phyloP scores from a whole-genome alignment of 2,329 filamentous ascomycete genomes.

The Trichoderma simmonsii region DNA sequence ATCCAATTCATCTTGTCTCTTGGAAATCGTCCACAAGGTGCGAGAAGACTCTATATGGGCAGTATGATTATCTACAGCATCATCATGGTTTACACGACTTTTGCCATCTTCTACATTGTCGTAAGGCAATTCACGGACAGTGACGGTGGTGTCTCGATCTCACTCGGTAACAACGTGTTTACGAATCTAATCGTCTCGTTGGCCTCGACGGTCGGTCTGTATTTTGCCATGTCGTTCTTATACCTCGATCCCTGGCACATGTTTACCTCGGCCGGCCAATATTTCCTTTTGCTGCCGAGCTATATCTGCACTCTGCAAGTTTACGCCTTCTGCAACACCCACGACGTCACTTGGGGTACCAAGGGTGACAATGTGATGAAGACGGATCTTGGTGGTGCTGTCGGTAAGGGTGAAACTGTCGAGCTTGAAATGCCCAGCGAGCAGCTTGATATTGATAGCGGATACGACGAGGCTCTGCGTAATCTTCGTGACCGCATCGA shows the following conservation, averaged over 20 bases:
- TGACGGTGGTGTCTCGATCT: conserved; percentile 42
- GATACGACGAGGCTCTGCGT: conserved; percentile 93
- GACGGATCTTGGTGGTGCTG: conserved; percentile 86
- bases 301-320: conserved; percentile 98
- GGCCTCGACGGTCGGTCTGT: conserved; percentile 85
- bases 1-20: conserved; percentile 96
- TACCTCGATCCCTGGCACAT: conserved; percentile 99
- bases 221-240: conserved; percentile 93
- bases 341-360: conserved; percentile 98
- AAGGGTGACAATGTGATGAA: conserved; percentile 96
- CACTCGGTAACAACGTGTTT: conserved; percentile 82
- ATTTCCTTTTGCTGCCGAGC: conserved; percentile 85
- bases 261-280: conserved; percentile 87
- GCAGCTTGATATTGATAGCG: conserved; percentile 95
- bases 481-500: conserved; percentile 93
- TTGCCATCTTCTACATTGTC: conserved; percentile 85
- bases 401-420: conserved; percentile 74
- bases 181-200: conserved; percentile 90
- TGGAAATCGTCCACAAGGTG: conserved; percentile 92
- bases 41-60: conserved; percentile 82
- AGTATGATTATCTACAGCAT: conserved; percentile 87
- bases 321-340: conserved; percentile 98
- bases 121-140: conserved; percentile 68
- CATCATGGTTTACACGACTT: conserved; percentile 95
- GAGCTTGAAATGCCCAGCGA: conserved; percentile 97